Evolutionary conservation across 2,329 filamentous ascomycete species (phyloP), one percentile per base, ranked within the genome.

Genomic region (Coniella vitis): DNA sequence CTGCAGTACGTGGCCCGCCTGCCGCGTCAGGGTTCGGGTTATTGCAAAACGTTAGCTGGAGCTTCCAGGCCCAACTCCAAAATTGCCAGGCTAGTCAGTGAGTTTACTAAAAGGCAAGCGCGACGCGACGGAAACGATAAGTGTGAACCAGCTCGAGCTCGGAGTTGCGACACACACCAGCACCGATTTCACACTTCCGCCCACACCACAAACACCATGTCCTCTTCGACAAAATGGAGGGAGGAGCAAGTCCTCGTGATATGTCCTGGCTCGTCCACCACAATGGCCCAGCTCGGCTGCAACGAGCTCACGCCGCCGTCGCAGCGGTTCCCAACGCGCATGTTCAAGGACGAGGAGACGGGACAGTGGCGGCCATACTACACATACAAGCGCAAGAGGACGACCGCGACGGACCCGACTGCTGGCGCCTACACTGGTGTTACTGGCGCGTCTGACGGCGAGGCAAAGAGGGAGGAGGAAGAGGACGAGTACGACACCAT

Each of bases 221-320:
- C 78, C 56, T 69, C 66, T 63, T 73, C 76, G 54, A 69, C 73
- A 59, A 81, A 81, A 67, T 82, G 75, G 74, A 75, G 75, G 65
- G 78, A 82, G 70, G 78, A 82, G 65, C 78, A 81, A 71, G 69
- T 81, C 61, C 76, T 82, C 61, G 68, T 90, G 64, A 83, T 90
- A 69, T 85, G 84, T 66, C 86, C 86, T 31, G 90, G 90, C 63
- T 95, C 90, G 65, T 84, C 86, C 69, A 91, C 84, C 56, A 95
- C 90, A 51, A 81, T 95, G 71, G 90, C 90, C 57, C 90, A 95
- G 76, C 79, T 95, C 36, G 90, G 90, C 45, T 85, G 93, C 59
- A 84, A 83, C 59, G 90, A 96, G 72, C 84, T 97, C 66, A 95
- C 90, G 32, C 90, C 90, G 38, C 89, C 93, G n/a, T 78, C 83